phyloP scores from a whole-genome alignment of 2,329 filamentous ascomycete genomes.

The Diplodia sapinea region DNA sequence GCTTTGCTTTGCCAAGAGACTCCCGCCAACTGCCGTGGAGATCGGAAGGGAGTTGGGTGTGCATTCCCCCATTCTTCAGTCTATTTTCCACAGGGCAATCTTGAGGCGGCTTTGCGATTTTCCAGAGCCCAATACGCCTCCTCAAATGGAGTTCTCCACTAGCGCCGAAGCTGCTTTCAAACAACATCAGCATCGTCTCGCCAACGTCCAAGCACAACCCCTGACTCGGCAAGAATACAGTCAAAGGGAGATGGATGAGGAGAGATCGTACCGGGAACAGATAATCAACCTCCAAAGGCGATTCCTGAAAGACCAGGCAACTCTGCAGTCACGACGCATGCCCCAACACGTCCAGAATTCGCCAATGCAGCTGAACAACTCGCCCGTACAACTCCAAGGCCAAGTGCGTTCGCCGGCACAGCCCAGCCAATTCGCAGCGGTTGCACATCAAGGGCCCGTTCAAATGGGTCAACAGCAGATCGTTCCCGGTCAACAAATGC shows the following conservation, averaged over 20 bases:
- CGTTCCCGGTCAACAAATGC: not conserved
- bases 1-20: slow-evolving; percentile 41
- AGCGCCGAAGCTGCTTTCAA: not conserved
- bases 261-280: not conserved
- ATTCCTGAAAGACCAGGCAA: not conserved
- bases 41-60: slow-evolving; percentile 57
- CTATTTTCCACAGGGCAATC: slow-evolving; percentile 60
- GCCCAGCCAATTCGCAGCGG: not conserved
- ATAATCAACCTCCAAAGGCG: not conserved
- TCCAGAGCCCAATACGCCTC: slow-evolving; percentile 1
- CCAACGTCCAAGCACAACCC: not conserved
- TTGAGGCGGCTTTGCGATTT: slow-evolving; percentile 51
- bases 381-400: not conserved
- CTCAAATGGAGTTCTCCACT: not conserved
- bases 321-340: slow-evolving; percentile 2
- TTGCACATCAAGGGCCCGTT: not conserved
- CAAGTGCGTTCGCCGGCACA: not conserved
- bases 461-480: not conserved
- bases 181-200: not conserved
- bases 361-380: not conserved
- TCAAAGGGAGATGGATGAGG: not conserved
- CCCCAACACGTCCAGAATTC: not conserved
- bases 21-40: slow-evolving; percentile 65
- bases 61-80: slow-evolving; percentile 59
- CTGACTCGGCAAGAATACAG: not conserved